Percentiles rank a stretch among this genome's conserved stretches.
These are phyloP conservation scores for Chrysopogon serrulatus DNA, from an alignment of 176 grass and related monocot species.

Conservation along the genomic window DNA sequence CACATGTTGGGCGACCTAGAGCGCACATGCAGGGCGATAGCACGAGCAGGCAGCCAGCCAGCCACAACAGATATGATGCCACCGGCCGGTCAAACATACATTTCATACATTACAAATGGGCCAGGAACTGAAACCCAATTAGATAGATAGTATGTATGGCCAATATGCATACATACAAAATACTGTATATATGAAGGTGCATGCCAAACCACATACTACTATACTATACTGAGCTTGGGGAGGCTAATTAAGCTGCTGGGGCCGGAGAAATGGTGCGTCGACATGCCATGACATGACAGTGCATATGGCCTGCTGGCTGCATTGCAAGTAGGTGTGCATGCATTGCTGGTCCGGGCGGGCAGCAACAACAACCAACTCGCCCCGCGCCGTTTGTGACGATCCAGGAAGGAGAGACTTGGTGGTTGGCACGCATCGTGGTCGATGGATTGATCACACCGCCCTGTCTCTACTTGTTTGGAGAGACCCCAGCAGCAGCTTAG, in stretches of 20 bases:
- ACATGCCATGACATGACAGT: not conserved
- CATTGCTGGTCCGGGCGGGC: not conserved
- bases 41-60: not conserved
- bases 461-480: not conserved
- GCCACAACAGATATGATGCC: not conserved
- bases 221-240: not conserved
- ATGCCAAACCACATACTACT: not conserved
- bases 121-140: not conserved
- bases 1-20: slow-evolving; percentile 30
- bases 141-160: not conserved
- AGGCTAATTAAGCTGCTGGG: too few relatives aligned
- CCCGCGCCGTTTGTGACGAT: too few relatives aligned
- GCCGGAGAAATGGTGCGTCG: not conserved
- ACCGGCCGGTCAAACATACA: slow-evolving; percentile 32
- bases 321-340: not conserved
- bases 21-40: slow-evolving; percentile 18
- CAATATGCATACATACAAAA: too few relatives aligned
- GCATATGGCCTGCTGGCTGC: not conserved
- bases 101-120: not conserved
- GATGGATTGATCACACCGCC: not conserved
- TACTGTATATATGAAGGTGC: not conserved
- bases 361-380: slow-evolving; percentile 15
- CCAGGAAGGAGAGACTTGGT: not conserved
- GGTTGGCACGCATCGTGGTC: not conserved
- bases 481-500: not conserved